Conservation (phyloP, 257 asterid species). For the Solanum neorickii region DNA sequence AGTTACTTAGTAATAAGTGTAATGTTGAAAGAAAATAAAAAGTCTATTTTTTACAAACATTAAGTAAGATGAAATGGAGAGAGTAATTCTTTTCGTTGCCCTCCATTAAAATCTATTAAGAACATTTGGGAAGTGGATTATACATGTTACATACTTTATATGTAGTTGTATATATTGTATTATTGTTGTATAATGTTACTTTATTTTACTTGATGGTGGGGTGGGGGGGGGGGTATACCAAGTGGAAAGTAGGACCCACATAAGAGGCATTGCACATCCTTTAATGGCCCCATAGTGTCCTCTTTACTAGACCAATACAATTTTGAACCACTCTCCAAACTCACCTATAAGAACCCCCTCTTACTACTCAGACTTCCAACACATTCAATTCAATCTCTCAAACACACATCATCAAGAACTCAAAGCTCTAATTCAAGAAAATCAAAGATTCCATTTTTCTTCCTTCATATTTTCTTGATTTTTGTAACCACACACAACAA, state of each 20-base stretch:
- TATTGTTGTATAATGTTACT: neutral
- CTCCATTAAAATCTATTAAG: neutral
- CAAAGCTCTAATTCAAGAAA: neutral
- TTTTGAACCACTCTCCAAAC: slow-evolving; percentile 22
- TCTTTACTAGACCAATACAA: slow-evolving; percentile 46
- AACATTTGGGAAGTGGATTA: neutral
- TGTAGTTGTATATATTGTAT: neutral
- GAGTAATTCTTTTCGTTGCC: neutral
- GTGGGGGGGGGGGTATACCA: neutral
- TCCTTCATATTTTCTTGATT: neutral
- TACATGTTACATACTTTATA: neutral
- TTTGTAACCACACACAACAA: neutral
- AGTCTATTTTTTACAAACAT: no score
- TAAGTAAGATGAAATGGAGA: neutral
- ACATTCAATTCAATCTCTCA: neutral
- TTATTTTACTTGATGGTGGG: neutral
- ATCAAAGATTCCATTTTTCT: neutral
- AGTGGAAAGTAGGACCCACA: slow-evolving; percentile 27
- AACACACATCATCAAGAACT: neutral
- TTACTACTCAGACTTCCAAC: neutral
- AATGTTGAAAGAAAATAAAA: neutral
- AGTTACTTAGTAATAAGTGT: neutral
- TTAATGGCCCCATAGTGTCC: slow-evolving; percentile 49
- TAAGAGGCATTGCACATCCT: slow-evolving; percentile 57
- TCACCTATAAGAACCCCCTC: slow-evolving; percentile 29